Base-by-base conservation (phyloP, 208 protist species). In the Crithidia mellificae region DNA sequence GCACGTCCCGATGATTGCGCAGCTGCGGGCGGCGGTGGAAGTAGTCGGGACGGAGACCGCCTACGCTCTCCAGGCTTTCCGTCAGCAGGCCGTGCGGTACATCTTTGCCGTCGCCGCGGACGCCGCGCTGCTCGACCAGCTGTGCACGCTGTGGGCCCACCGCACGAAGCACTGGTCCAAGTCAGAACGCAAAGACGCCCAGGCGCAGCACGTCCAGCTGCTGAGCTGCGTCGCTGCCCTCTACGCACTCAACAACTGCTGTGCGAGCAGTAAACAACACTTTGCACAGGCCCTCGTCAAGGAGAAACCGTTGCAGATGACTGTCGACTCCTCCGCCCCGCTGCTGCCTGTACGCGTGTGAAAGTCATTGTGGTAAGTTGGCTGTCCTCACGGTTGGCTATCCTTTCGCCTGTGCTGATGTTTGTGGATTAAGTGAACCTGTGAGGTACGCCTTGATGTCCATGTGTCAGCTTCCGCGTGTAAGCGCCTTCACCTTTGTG, bases 191-290 rank as follows among this genome's bases (percentile, higher is more conserved):
- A 71, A 78, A 34, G 62, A 83, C 41, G 56, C 12, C 20, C 12
- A 39, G 25, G 11, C 77, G 47, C 38, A 75, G 32, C 58, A 69
- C 15, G 47, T 53, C 32, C 59, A 63, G 20, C 52, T 94, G 14
- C 51, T 92, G 14, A 27, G 38, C 7, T 85, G 83, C 30, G 80
- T 77, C 4, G 63, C 72, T 0, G 63, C 77, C 14, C 38, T 94
- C 3, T 80, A 82, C 27, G 86, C 84, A 19, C 63, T 87, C 20
- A 63, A 85, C 49, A 91, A 90, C 64, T 82, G 62, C 61, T 85
- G 77, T 41, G 53, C 70, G 1, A 34, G 34, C 22, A 74, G 76
- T 61, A 50, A 68, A 27, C 29, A 69, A 14, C 34, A 68, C 19
- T 86, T 94, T 66, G 71, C 75, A 0, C 49, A 63, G 34, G 22